A percentile compares a stretch with the other conserved stretches of the same genome.
These are phyloP conservation scores for Choiromyces venosus DNA, from an alignment of 495 filamentous ascomycete species.

Conservation along the genomic window DNA sequence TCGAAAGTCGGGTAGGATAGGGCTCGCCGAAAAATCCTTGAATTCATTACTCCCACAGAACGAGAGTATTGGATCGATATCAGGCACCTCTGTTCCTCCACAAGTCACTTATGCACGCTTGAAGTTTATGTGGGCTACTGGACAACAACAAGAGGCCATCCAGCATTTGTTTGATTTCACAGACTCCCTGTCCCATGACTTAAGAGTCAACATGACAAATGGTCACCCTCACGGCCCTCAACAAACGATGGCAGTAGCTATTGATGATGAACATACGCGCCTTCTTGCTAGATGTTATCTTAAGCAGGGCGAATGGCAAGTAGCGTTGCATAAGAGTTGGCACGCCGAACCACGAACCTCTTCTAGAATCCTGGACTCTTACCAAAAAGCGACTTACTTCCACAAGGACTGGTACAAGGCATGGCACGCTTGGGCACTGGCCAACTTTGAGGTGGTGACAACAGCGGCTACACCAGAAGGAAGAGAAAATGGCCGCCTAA, in stretches of 20 bases:
- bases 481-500: constrained; percentile 45
- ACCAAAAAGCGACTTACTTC: constrained; percentile 82
- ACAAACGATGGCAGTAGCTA: constrained; percentile 43
- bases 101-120: constrained; percentile 85
- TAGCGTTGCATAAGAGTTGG: constrained; percentile 50
- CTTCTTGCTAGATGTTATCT: constrained; percentile 92
- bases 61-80: constrained; percentile 51
- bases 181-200: constrained; percentile 64
- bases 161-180: constrained; percentile 78
- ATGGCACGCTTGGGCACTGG: constrained; percentile 98
- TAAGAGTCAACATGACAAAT: constrained; percentile 51
- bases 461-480: constrained; percentile 33
- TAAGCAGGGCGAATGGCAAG: constrained; percentile 93
- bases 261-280: constrained; percentile 56
- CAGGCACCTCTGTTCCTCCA: constrained; percentile 55
- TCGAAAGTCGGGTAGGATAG: constrained; percentile 88
- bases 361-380: constrained; percentile 75
- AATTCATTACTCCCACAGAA: constrained; percentile 66
- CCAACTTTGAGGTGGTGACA: constrained; percentile 96
- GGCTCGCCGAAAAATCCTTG: constrained; percentile 93
- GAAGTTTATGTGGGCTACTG: constrained; percentile 88
- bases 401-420: constrained; percentile 95
- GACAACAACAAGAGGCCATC: constrained; percentile 66
- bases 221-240: constrained; percentile 49
- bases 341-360: constrained; percentile 32